Conservation (phyloP, 495 filamentous ascomycete genomes). For the Trichoderma gamsii region DNA sequence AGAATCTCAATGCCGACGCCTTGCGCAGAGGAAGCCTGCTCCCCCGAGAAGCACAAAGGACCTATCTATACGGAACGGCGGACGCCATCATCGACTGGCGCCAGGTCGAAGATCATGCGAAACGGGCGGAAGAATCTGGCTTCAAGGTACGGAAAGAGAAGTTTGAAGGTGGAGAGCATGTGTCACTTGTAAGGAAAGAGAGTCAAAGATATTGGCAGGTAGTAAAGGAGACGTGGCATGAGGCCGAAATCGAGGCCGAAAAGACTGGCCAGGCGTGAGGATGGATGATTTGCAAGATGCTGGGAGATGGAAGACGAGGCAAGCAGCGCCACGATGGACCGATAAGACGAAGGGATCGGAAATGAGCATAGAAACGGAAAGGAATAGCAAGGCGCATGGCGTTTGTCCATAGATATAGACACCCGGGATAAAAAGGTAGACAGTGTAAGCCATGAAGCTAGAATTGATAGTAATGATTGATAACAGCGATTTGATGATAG, state of each 20-base stretch:
- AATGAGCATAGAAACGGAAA: neutral
- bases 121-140: slow-evolving; percentile 28
- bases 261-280: neutral
- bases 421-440: neutral
- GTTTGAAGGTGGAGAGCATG: slow-evolving; percentile 36
- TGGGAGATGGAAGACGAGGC: neutral
- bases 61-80: slow-evolving; percentile 37
- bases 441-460: neutral
- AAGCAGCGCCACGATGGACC: neutral
- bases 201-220: slow-evolving; percentile 37
- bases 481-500: neutral
- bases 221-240: slow-evolving; percentile 35
- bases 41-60: slow-evolving; percentile 31
- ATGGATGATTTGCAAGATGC: neutral
- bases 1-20: slow-evolving; percentile 28
- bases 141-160: slow-evolving; percentile 30
- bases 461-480: too few species aligned
- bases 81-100: slow-evolving; percentile 36
- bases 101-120: slow-evolving; percentile 37
- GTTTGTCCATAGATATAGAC: neutral
- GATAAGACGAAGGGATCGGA: neutral
- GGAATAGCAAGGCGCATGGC: neutral
- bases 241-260: slow-evolving; percentile 11
- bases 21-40: neutral
- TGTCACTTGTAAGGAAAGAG: slow-evolving; percentile 36